These are phyloP conservation scores for Cucumis hystrix DNA, from an alignment of 306 rosid species.

Conservation along the genomic window DNA sequence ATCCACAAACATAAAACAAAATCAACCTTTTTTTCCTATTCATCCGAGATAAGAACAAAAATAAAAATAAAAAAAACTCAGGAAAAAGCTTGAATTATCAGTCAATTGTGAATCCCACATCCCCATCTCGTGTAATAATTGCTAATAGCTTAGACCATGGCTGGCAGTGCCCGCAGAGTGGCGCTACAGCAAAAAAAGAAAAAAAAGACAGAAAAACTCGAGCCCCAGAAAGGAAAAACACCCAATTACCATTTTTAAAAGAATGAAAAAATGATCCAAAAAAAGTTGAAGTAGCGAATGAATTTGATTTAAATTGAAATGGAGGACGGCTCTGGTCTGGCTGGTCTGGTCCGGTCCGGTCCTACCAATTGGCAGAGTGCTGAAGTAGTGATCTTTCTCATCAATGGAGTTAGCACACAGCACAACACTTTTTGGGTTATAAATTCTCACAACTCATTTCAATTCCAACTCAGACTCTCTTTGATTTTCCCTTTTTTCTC, in stretches of 20 bases:
- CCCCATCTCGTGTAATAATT: not conserved
- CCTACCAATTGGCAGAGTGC: not conserved
- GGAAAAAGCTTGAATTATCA: not conserved
- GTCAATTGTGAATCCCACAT: not conserved
- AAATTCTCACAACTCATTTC: not conserved
- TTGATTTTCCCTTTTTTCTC: not conserved
- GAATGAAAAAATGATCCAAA: not conserved
- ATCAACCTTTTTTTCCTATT: not conserved
- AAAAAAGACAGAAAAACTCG: not conserved
- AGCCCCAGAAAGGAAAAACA: not conserved
- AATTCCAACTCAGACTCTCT: not conserved
- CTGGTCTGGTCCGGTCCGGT: not conserved
- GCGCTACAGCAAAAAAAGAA: not conserved
- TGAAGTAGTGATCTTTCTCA: not conserved
- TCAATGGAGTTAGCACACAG: not conserved
- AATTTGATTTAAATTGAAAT: not conserved
- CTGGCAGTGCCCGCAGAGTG: slow-evolving; percentile 1
- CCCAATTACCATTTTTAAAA: not conserved
- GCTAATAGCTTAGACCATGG: not conserved
- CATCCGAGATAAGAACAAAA: not conserved
- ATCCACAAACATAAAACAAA: not conserved
- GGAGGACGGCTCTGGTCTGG: not conserved
- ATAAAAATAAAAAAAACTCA: not conserved
- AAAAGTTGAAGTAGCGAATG: not conserved
- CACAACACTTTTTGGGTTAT: not conserved